Evolutionary conservation across 1,284 basidiomycete species (phyloP), one percentile per base, ranked within the genome.

Genomic region (Thecaphora thlaspeos): DNA sequence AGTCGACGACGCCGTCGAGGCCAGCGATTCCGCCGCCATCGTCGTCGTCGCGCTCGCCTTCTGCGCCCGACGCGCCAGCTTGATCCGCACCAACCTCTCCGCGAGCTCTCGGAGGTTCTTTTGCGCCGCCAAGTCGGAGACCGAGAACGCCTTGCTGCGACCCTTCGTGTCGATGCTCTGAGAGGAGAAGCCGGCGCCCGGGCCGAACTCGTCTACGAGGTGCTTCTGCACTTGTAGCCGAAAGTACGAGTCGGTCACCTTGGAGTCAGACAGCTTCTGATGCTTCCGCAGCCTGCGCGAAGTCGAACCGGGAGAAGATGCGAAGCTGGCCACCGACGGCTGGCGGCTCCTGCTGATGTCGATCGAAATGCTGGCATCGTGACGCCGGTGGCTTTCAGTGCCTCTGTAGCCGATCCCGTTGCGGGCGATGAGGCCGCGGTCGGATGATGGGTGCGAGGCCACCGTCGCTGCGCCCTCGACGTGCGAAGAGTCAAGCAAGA

Each of bases 141-240:
- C 18, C 7, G 42, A 15, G 26, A 61, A 61, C 3, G 54, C 11
- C 11, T 15, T 42, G 47, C 37, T n/a, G 36, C 55, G 21, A 63
- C 51, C 18, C 36, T 37, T 28, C n/a, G n/a, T n/a, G n/a, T n/a
- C n/a, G n/a, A n/a, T n/a, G n/a, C n/a, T n/a, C n/a, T n/a, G n/a
- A n/a, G 26, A 28, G 7, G 26, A 7, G 32, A 8, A 7, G 32
- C 4, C 32, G 9, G 32, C 32, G 4, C 17, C 32, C 12, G 7
- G 15, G 32, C 4, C 32, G 32, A 4, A 17, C 3, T 15, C 10
- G 17, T 34, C 32, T 9, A 10, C 19, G 3, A 40, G 19, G 43
- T 55, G 39, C 39, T 57, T 53, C 39, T 65, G 62, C 3, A 61
- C n/a, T 30, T 61, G 51, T 2, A 65, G 58, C 42, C 60, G 62